Evolutionary conservation across 768 basidiomycete species (phyloP), one percentile per base, ranked within the genome.

Genomic region (Leccinum olivaceopallidum): DNA sequence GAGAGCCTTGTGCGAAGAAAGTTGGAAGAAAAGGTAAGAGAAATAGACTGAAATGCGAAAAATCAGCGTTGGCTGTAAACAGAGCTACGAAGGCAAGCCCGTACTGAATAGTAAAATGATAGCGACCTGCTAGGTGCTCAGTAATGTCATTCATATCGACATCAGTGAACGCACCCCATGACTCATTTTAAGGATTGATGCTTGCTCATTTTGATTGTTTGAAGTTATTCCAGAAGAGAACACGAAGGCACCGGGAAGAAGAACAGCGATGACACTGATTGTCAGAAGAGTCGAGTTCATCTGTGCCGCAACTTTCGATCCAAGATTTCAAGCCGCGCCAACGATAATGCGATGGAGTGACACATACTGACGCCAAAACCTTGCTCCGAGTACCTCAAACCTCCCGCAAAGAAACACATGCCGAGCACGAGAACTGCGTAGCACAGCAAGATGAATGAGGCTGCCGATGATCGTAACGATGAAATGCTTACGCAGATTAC

Each of bases 401-500:
- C 91, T 14, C 92, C 91, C 1, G 90, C 92, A 62, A 94, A 89
- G 75, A 93, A 91, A 65, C 90, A 91, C 73, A 94, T 84, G 18
- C 92, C 92, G 12, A 94, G 81, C 18, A 94, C 91, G 44, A 95
- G 83, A 2, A 95, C 90, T 92, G 49, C 22, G 20, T 44, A 12
- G 20, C 5, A 34, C 6, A 53, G 18, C 4, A 32, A 56, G 2
- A 53, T 55, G 59, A 61, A 56, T 37, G 42, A 39, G 9, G 22
- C 6, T 2, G 39, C 22, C n/a, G 2, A 22, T n/a, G 16, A 49
- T 4, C 10, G 48, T 30, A 24, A 55, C 44, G 6, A 30, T 7
- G 28, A 8, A 51, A 16, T 3, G 72, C 84, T 36, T 63, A 85
- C 85, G 71, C 58, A 91, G 78, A 74, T 92, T 94, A 68, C 87